Evolutionary conservation across 208 protist genomes (phyloP).

Genomic region (Crithidia brevicula): DNA sequence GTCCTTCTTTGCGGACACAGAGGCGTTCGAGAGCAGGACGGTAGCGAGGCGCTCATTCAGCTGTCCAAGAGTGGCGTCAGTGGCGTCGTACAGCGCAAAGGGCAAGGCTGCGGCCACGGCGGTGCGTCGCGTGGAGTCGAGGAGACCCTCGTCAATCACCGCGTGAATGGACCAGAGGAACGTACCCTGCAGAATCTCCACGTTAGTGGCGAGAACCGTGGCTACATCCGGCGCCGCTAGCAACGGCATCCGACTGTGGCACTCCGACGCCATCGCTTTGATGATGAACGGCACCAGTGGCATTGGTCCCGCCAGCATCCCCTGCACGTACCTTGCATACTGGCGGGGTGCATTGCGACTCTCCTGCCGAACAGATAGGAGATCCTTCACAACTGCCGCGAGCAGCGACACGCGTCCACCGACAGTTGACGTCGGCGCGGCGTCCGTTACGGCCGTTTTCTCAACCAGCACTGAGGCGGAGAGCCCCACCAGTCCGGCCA

Average conservation of each 20-base stretch:
- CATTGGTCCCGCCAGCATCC: constrained; percentile 18
- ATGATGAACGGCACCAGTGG: constrained; percentile 28
- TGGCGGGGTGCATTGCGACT: constrained; percentile 24
- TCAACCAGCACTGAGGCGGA: constrained; percentile 21
- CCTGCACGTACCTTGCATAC: constrained; percentile 26
- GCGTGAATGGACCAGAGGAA: constrained; percentile 29
- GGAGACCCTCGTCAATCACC: constrained; percentile 21
- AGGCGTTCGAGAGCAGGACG: constrained; percentile 4
- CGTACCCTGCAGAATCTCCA: constrained; percentile 24
- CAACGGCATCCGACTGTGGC: constrained; percentile 10
- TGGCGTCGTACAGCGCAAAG: constrained; percentile 18
- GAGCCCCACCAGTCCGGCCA: constrained; percentile 23
- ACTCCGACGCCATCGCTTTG: constrained; percentile 15
- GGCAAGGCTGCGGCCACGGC: constrained; percentile 18
- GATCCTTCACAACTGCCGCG: constrained; percentile 22
- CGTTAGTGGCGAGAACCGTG: constrained; percentile 18
- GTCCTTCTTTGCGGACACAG: background rate
- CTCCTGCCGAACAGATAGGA: constrained; percentile 21
- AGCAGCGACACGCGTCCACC: constrained; percentile 17
- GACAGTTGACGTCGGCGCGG: background rate
- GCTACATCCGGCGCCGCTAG: constrained; percentile 5
- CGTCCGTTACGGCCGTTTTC: background rate
- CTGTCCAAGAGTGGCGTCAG: constrained; percentile 8
- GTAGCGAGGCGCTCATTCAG: constrained; percentile 15
- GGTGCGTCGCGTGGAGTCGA: constrained; percentile 17